Conservation (phyloP, 2,329 filamentous ascomycete genomes). For the Pseudogymnoascus sp. region DNA sequence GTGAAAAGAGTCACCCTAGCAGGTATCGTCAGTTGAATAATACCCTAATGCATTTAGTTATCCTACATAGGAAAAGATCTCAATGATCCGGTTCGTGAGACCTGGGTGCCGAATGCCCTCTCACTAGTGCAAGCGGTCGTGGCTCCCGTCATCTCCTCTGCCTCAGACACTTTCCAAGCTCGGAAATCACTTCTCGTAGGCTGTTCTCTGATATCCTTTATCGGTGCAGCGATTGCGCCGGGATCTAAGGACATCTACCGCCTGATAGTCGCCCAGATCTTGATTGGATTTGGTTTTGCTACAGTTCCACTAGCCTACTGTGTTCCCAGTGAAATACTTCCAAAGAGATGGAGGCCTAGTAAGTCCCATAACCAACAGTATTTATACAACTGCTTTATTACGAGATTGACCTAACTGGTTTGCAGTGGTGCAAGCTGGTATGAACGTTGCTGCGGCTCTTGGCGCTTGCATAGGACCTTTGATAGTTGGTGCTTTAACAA, state of each 20-base stretch:
- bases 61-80: slow-evolving; percentile 8
- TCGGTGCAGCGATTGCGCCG: slow-evolving; percentile 13
- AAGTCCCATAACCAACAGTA: not conserved
- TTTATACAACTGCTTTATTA: not conserved
- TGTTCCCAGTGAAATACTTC: slow-evolving; percentile 13
- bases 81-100: not conserved
- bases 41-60: not conserved
- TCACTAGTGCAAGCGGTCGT: slow-evolving; percentile 8
- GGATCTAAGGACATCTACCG: slow-evolving; percentile 12
- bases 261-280: slow-evolving; percentile 13
- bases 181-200: slow-evolving; percentile 11
- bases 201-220: slow-evolving; percentile 11
- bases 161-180: slow-evolving; percentile 13
- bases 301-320: slow-evolving; percentile 13
- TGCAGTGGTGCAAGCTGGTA: slow-evolving; percentile 9
- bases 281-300: slow-evolving; percentile 14
- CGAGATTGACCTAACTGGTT: not conserved
- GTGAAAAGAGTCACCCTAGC: not conserved
- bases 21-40: not conserved
- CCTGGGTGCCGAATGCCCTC: slow-evolving; percentile 5
- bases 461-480: slow-evolving; percentile 11
- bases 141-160: slow-evolving; percentile 10
- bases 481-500: slow-evolving; percentile 11
- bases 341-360: slow-evolving; percentile 13
- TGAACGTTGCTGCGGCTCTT: slow-evolving; percentile 11